A percentile compares a stretch with the other conserved stretches of the same genome.
Evolutionary conservation across 2,329 filamentous ascomycete genomes (phyloP).

Genomic region (Colletotrichum gloeosporioides): DNA sequence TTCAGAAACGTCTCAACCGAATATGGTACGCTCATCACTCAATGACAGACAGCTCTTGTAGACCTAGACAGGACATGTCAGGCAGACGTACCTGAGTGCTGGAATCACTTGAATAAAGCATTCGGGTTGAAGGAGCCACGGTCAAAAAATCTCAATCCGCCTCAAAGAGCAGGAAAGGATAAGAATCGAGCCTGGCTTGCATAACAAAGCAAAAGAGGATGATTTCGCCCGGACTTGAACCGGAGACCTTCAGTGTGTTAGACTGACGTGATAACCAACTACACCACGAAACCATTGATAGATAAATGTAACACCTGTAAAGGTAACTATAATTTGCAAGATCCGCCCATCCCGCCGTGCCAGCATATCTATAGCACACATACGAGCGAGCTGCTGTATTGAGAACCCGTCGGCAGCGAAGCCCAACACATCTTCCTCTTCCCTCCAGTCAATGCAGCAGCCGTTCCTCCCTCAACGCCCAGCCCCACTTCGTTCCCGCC

Average conservation of each 20-base stretch:
- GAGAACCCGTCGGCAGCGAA: not conserved
- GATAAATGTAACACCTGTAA: too few species aligned
- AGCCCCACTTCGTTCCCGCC: not conserved
- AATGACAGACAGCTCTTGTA: not conserved
- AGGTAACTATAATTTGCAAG: too few species aligned
- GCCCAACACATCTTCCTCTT: too few species aligned
- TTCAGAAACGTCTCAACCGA: not conserved
- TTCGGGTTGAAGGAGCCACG: not conserved
- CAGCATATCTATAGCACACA: too few species aligned
- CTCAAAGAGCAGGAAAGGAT: not conserved
- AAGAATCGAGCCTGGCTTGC: too few species aligned
- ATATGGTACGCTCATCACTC: not conserved
- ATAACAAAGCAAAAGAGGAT: not conserved
- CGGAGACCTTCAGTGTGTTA: constrained; percentile 37
- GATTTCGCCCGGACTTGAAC: constrained; percentile 20
- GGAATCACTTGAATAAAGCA: not conserved
- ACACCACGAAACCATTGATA: constrained; percentile 29
- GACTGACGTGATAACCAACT: constrained; percentile 57
- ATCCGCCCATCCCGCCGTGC: too few species aligned
- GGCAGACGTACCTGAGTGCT: not conserved
- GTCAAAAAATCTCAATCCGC: not conserved
- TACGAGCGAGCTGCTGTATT: not conserved
- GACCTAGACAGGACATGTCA: not conserved
- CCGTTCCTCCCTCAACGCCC: not conserved
- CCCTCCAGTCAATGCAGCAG: not conserved